These are phyloP conservation scores for Metarhizium brunneum DNA, from an alignment of 2,329 filamentous ascomycete species.

Conservation along the genomic window DNA sequence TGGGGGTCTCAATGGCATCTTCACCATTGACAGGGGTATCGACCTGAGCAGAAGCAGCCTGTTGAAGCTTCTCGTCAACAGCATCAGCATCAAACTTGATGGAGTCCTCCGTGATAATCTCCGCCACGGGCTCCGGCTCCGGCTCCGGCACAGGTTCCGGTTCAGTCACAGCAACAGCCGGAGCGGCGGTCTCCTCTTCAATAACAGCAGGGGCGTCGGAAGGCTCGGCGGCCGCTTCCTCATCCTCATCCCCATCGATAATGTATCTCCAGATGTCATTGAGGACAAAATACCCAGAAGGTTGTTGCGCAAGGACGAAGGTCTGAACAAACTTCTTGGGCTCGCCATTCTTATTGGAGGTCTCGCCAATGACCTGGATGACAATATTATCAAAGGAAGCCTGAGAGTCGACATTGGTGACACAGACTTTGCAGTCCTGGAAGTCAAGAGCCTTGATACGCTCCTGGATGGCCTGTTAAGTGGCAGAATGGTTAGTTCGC, in stretches of 20 bases:
- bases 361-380: conserved; percentile 96
- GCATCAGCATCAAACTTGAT: conserved; percentile 23
- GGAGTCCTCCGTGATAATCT: conserved; percentile 34
- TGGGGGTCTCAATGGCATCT: conserved; percentile 17
- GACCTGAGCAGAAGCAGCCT: conserved; percentile 15
- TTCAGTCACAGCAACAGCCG: conserved; percentile 12
- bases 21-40: conserved; percentile 1
- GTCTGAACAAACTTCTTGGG: conserved; percentile 97
- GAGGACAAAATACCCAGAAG: conserved; percentile 93
- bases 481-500: conserved; percentile 6
- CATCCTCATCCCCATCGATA: conserved; percentile 68
- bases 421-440: conserved; percentile 96
- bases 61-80: conserved; percentile 27
- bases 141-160: conserved; percentile 15
- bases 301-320: conserved; percentile 92
- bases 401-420: conserved; percentile 96
- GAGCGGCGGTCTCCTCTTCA: conserved; percentile 18
- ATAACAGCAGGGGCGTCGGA: conserved; percentile 19
- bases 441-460: conserved; percentile 89
- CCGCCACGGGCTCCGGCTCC: conserved; percentile 33
- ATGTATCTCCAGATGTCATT: conserved; percentile 98
- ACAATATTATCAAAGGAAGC: conserved; percentile 88
- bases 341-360: conserved; percentile 84
- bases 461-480: conserved; percentile 74
- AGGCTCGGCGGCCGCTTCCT: conserved; percentile 47